Base-by-base conservation (phyloP, 2,329 filamentous ascomycete genomes). In the Mariannaea sp. region DNA sequence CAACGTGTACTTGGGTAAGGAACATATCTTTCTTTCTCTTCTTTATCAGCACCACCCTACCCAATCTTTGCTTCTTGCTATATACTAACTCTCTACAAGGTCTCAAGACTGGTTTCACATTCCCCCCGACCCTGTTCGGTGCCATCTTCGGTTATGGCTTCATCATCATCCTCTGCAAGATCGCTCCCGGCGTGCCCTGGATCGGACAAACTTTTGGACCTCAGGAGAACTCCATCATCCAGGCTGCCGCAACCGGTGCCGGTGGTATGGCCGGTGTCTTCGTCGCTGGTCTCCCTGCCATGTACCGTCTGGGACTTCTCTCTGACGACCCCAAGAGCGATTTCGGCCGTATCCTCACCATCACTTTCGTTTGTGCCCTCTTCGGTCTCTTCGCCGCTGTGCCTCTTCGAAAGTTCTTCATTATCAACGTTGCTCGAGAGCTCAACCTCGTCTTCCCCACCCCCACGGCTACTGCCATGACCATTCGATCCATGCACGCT, bases 331-430 rank as follows among this genome's bases (percentile, higher is more conserved):
- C 81, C 9, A 74, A 75, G 57, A 68, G 77, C 8, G 82, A 86
- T 62, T 85, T 85, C 60, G 75, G 76, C 49, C 75, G 80, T 26
- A 78, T 87, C 41, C 73, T 86, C 49, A 81, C 81, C 22, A 75
- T 87, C 57, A 86, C 83, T 2, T 74, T 84, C 36, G 80, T 85
- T 41, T 82, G 81, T 53, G 82, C 80, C 8, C 85, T 85, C 71
- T 86, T 86, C 67, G 85, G 85, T 4, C 77, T 86, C 55, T 84
- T 84, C 68, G 84, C 85, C 59, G 80, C 80, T 42, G 84, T 82
- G 0, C 83, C 83, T 7, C 76, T 86, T 16, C 81, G 85, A 53
- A 86, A 85, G 65, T 87, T 88, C 73, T 88, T 87, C 73, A 80
- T 88, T 68, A 81, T 87, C 67, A 82, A 85, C 53, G 81, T 86